A percentile compares a stretch with the other conserved stretches of the same genome.
Conservation (phyloP, 192 early-diverging fungal genomes). For the Rhizoclosmatium sp. region DNA sequence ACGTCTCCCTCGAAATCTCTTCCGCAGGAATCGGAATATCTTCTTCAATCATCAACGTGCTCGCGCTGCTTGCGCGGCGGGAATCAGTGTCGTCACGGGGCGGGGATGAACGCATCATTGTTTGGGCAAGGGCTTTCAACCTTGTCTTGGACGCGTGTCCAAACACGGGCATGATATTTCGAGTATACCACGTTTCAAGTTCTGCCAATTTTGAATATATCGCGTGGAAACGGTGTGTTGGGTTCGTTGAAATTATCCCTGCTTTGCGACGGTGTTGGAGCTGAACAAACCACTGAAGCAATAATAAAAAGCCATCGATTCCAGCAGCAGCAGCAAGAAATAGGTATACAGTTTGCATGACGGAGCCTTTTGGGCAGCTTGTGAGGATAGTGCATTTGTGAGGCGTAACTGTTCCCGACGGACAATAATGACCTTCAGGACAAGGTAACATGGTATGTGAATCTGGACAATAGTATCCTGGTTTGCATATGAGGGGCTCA, state of each 20-base stretch:
- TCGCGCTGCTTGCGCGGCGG: neutral
- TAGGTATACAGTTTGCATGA: slow-evolving; percentile 25
- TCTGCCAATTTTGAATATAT: too few relatives aligned
- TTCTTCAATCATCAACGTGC: neutral
- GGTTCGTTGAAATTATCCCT: too few relatives aligned
- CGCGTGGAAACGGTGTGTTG: too few relatives aligned
- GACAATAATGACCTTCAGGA: slow-evolving; percentile 63
- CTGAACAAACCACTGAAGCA: neutral
- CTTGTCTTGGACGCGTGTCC: neutral
- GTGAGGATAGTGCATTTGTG: slow-evolving; percentile 38
- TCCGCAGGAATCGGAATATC: slow-evolving; percentile 3
- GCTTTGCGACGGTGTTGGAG: neutral
- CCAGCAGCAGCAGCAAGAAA: slow-evolving; percentile 37
- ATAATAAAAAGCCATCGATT: slow-evolving; percentile 27
- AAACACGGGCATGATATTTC: neutral
- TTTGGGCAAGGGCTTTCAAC: neutral
- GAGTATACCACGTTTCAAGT: neutral
- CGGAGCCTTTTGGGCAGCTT: slow-evolving; percentile 47
- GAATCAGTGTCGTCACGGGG: neutral
- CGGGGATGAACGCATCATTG: neutral
- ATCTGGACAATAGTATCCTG: slow-evolving; percentile 64
- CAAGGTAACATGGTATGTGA: slow-evolving; percentile 56
- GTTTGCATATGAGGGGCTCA: slow-evolving; percentile 68
- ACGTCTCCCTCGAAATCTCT: neutral
- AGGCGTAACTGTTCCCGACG: slow-evolving; percentile 52